These are phyloP conservation scores for Phellopilus nigrolimitatus DNA, from an alignment of 1,284 basidiomycete species.

Conservation along the genomic window DNA sequence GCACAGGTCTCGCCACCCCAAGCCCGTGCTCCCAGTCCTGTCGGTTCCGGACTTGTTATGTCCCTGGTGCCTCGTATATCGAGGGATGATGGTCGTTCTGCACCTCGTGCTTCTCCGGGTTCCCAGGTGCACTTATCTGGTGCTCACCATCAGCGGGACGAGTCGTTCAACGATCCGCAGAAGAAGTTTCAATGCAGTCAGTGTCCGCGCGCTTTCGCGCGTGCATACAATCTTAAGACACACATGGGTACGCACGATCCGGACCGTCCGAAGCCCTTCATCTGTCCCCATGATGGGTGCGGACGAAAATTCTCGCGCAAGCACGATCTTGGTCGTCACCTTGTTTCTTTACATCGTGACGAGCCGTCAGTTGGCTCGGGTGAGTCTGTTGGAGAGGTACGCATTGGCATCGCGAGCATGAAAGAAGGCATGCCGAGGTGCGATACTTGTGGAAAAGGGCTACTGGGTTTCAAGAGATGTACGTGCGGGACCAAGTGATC, in stretches of 20 bases:
- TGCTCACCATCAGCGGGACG: slow-evolving; percentile 34
- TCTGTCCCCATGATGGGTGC: slow-evolving; percentile 76
- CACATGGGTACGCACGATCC: slow-evolving; percentile 89
- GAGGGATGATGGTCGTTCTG: slow-evolving; percentile 5
- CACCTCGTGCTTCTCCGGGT: slow-evolving; percentile 29
- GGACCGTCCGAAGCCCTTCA: slow-evolving; percentile 78
- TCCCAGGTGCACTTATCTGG: slow-evolving; percentile 37
- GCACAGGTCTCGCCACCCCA: slow-evolving; percentile 11
- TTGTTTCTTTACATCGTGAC: slow-evolving; percentile 80
- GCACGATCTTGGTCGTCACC: slow-evolving; percentile 82
- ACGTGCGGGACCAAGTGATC: slow-evolving; percentile 68
- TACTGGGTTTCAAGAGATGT: slow-evolving; percentile 47
- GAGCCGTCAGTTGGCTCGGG: slow-evolving; percentile 51
- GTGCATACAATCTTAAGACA: slow-evolving; percentile 89
- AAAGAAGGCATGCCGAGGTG: slow-evolving; percentile 12
- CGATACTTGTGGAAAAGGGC: slow-evolving; percentile 60
- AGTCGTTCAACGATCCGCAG: slow-evolving; percentile 54
- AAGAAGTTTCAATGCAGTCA: slow-evolving; percentile 71
- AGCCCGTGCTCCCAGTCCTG: slow-evolving; percentile 11
- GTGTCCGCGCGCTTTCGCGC: slow-evolving; percentile 76
- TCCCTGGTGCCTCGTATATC: slow-evolving; percentile 16
- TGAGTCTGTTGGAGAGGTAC: slow-evolving; percentile 42
- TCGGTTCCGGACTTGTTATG: slow-evolving; percentile 12
- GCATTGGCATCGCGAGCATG: slow-evolving; percentile 11
- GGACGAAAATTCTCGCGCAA: slow-evolving; percentile 86